Evolutionary conservation across 2,329 filamentous ascomycete genomes (phyloP).

Genomic region (Paecilomyces dactylethromorphus): DNA sequence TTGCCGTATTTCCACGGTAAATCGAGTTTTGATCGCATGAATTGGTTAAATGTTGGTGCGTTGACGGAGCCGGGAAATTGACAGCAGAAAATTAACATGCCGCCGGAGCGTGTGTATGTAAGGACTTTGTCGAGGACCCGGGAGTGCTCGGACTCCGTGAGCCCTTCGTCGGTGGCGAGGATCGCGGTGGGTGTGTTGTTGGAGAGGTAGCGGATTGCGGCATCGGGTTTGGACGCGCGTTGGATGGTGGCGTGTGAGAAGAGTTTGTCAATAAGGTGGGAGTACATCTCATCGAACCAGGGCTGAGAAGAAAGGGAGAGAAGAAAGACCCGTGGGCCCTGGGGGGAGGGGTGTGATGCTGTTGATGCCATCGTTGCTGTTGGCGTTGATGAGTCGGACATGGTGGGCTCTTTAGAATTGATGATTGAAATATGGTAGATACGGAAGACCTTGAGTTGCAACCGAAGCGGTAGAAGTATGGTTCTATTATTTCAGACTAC

Average conservation of each 20-base stretch:
- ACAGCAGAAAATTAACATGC: constrained; percentile 18
- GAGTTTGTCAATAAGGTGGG: neutral
- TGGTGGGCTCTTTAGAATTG: neutral
- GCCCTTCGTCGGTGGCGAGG: constrained; percentile 18
- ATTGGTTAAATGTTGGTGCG: constrained; percentile 11
- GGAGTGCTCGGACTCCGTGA: constrained; percentile 11
- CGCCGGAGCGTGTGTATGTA: constrained; percentile 16
- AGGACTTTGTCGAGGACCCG: constrained; percentile 14
- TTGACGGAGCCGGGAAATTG: constrained; percentile 15
- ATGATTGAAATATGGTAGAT: too few species aligned
- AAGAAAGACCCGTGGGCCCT: neutral
- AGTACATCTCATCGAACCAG: constrained; percentile 3
- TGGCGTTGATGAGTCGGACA: neutral
- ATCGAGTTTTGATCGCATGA: constrained; percentile 14
- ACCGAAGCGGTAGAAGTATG: too few species aligned
- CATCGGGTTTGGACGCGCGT: neutral
- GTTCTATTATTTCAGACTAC: too few species aligned
- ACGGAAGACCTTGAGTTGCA: too few species aligned
- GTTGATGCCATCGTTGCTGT: too few species aligned
- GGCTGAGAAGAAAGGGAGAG: neutral
- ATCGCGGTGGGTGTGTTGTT: constrained; percentile 12
- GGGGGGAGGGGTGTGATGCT: neutral
- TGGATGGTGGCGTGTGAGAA: neutral
- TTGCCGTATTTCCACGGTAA: constrained; percentile 16
- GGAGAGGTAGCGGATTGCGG: neutral